Base-by-base conservation (phyloP, 495 filamentous ascomycete genomes). In the Apiosordaria backusii region DNA sequence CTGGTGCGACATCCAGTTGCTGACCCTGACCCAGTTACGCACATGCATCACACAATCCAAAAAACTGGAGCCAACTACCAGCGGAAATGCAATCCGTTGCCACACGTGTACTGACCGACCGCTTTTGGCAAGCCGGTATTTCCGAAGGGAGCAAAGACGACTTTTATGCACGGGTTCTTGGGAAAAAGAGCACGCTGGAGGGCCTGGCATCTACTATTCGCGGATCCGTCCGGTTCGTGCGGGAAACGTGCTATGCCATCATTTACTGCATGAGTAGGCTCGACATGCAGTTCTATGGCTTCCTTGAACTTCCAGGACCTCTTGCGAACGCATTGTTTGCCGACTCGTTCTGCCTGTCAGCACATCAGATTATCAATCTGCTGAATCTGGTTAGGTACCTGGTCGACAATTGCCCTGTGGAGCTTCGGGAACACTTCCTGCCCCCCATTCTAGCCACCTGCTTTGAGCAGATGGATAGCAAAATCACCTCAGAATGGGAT, bases 61-160 rank as follows among this genome's bases (percentile, higher is more conserved):
- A 80, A 22, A 95, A 92, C 70, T 99, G 95, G 95, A 83, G 82
- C 22, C 83, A 85, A 53, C 78, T 97, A n/a, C 88, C 92, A 13
- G 78, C 81, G 45, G 92, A 97, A 52, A 89, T 94, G 84, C 88
- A 84, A 64, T 79, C 82, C 13, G 86, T 97, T 18, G 88, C 97
- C 27, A 86, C 86, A 35, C 87, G 91, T 5, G 91, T 97, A 57
- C 79, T 99, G 19, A 96, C 92, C 1, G 95, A 99, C 78, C 89
- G 95, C 24, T 98, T 99, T 73, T 99, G 95, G 95, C 95, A 99
- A 84, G 90, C 94, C 18, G 95, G 95, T 18, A 99, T 99, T 52
- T 97, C 95, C 0, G 90, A 85, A 68, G 95, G 96, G 25, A 97
- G 90, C 69, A 90, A 92, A 70, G 95, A 98, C 61, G 92, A 97